Evolutionary conservation across 1,284 basidiomycete genomes (phyloP), one percentile per base, ranked within the genome.

Genomic region (Malassezia pachydermatis): DNA sequence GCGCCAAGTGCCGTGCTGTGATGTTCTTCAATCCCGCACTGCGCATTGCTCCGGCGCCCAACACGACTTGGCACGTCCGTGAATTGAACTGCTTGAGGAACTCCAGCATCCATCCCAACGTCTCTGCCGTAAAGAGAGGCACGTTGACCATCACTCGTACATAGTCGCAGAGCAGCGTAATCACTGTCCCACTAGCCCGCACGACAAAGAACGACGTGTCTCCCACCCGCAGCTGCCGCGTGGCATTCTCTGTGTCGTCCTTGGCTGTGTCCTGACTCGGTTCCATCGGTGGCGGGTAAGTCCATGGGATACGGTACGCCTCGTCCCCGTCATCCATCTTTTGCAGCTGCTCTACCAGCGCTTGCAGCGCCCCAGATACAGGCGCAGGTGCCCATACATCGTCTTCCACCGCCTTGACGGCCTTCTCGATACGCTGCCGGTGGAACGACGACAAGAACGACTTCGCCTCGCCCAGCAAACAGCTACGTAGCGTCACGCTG

Each of bases 21-120:
- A 99, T 99, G 72, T 96, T 95, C 73, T 89, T 96, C 60, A 99
- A 75, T 6, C 92, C 92, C 2, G 92, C 92, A 11, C 88, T 92
- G 33, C 90, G 80, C 88, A 98, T 95, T 8, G 94, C 92, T 6
- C 92, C 92, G 1, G 94, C 92, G 5, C 92, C 92, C 2, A 99
- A 78, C 1, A 98, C 92, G 34, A 98, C 90, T 71, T 98, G 92
- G 74, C 94, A 99, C 1, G 88, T 95, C 55, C 92, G 78, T 34
- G 94, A 98, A 73, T 99, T 99, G 78, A 95, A 98, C 77, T 60
- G 46, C 53, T 60, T 96, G 56, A 98, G 76, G 66, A 94, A 92
- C 72, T 98, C 94, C 60, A 98, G 87, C 13, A 90, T 79, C 33
- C 88, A 81, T 50, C 82, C 81, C 85, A 98, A 94, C 23, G 84